Conservation (phyloP, 2,329 filamentous ascomycete genomes). For the Aspergillus neoniger region DNA sequence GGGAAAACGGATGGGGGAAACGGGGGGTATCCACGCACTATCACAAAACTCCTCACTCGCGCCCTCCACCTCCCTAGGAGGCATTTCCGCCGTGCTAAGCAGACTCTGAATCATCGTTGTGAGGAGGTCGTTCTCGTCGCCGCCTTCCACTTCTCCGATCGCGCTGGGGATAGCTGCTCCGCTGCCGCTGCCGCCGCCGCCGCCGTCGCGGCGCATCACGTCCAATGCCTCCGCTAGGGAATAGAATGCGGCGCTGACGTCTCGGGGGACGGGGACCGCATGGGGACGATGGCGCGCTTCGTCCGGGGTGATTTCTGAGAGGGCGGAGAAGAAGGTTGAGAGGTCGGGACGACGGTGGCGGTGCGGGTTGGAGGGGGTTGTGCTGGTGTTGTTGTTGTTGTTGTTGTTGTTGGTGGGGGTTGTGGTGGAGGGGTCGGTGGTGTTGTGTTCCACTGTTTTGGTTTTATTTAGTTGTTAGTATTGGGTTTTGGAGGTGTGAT, state of each 20-base stretch:
- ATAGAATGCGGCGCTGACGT: slow-evolving; percentile 61
- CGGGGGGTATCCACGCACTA: slow-evolving; percentile 33
- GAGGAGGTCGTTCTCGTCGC: slow-evolving; percentile 48
- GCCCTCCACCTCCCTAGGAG: slow-evolving; percentile 62
- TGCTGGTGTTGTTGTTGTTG: slow-evolving; percentile 18
- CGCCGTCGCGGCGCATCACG: slow-evolving; percentile 54
- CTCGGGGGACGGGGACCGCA: slow-evolving; percentile 61
- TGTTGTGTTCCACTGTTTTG: slow-evolving; percentile 47
- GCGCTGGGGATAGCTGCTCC: not conserved
- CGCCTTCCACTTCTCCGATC: not conserved
- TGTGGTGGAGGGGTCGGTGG: slow-evolving; percentile 29
- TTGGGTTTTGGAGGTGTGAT: not conserved
- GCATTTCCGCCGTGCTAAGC: slow-evolving; percentile 58
- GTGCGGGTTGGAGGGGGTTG: slow-evolving; percentile 9
- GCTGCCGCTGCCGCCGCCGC: slow-evolving; percentile 20
- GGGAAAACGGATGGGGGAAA: too few species aligned
- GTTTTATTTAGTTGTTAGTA: not conserved
- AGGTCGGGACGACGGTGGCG: slow-evolving; percentile 62
- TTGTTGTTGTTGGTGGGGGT: not conserved
- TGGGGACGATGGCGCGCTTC: slow-evolving; percentile 52
- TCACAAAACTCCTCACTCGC: slow-evolving; percentile 64
- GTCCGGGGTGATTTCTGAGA: slow-evolving; percentile 57
- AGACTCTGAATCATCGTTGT: slow-evolving; percentile 58
- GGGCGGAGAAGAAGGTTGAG: slow-evolving; percentile 64
- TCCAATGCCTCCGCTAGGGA: slow-evolving; percentile 63